Base-by-base conservation (phyloP, 495 filamentous ascomycete species). In the Hyaloscypha variabilis region DNA sequence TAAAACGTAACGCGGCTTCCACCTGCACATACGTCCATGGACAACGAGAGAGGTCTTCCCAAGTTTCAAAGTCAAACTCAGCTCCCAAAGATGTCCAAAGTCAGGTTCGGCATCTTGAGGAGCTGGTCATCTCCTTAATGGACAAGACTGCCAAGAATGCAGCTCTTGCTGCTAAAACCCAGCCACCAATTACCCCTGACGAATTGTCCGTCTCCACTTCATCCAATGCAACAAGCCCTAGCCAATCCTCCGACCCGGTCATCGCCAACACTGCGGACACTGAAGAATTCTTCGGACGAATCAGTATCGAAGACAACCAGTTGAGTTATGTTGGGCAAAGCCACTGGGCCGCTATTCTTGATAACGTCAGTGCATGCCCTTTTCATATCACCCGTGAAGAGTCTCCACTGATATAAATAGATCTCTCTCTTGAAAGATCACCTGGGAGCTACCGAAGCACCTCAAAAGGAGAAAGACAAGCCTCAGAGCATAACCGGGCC, bases 301-400 rank as follows among this genome's bases (percentile, higher is more conserved):
- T 83, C 17, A 75, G 80, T 14, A 67, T 78, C 8, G 70, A 77
- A 6, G 71, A 76, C 28, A 66, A 63, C 24, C 75, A 66, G 64
- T 76, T 72, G 6, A 79, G 72, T 28, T 85, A 82, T 64, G 78
- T 85, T 1, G 82, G 79, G 0, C 77, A 78, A 17, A 80, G 78
- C 57, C 82, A 87, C 59, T 85, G 82, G 72, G 77, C 82, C 71
- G 81, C 83, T 29, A 83, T 86, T 53, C 67, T 86, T 24, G 79
- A 86, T 23, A 71, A 69, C 57, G 73, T 75, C 49, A 75, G 75
- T 60, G 76, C 75, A 30, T 8, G 14, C 54, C 29, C 17, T 23
- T 10, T 17, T 1, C 39, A 46, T 17, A 4, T 17, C 39, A 17
- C 10, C 39, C 31, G 5, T 17, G 17, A 51, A 19, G 51, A 54